Conservation (phyloP, 768 basidiomycete species). For the Hygrophorus pudorinus region DNA sequence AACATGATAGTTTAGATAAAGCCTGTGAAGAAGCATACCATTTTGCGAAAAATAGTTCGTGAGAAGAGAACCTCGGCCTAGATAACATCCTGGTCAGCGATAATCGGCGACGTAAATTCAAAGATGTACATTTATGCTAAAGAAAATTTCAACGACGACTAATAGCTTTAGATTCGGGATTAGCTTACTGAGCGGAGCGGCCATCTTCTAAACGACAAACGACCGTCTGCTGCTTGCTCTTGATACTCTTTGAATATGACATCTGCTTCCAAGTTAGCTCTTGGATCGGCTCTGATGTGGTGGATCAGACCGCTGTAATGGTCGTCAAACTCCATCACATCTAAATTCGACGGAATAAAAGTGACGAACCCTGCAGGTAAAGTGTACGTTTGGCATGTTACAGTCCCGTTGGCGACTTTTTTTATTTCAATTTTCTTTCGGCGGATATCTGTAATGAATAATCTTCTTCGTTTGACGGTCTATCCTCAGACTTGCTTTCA, state of each 20-base stretch:
- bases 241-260: conserved; percentile 59
- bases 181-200: conserved; percentile 53
- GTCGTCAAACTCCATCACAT: neutral
- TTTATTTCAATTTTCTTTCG: no score
- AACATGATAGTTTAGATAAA: neutral
- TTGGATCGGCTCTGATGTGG: conserved; percentile 32
- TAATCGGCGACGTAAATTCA: neutral
- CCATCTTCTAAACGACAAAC: conserved; percentile 58
- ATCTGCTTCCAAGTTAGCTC: conserved; percentile 39
- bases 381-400: no score
- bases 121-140: conserved; percentile 59
- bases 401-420: no score
- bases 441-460: no score
- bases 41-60: conserved; percentile 85
- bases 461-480: no score
- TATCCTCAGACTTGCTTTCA: no score
- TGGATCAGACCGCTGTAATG: conserved; percentile 51
- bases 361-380: no score
- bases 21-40: conserved; percentile 32
- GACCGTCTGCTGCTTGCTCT: conserved; percentile 44
- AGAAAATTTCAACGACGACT: conserved; percentile 5
- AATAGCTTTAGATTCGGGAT: neutral
- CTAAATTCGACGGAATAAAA: neutral
- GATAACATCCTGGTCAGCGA: conserved; percentile 6
- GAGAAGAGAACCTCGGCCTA: conserved; percentile 60